Evolutionary conservation across 2,329 filamentous ascomycete species (phyloP).

Genomic region (Penicillium sp.): DNA sequence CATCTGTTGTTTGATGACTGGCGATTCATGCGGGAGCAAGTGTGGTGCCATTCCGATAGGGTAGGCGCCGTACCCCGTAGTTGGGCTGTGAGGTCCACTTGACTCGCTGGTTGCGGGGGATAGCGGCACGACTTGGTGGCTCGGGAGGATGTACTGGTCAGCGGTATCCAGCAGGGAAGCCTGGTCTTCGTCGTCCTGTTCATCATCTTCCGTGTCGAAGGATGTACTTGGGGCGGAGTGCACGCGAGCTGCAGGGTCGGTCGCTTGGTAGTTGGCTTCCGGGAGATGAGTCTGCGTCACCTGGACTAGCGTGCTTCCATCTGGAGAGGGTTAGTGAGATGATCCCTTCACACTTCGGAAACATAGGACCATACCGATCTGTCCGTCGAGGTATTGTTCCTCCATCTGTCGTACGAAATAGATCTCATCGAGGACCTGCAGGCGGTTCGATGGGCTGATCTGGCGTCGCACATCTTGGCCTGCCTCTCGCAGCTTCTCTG

Average conservation of each 20-base stretch:
- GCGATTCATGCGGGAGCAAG: slow-evolving; percentile 12
- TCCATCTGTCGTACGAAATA: slow-evolving; percentile 36
- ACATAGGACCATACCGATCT: slow-evolving; percentile 25
- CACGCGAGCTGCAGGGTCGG: slow-evolving; percentile 5
- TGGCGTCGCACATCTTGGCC: slow-evolving; percentile 35
- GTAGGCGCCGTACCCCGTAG: slow-evolving; percentile 13
- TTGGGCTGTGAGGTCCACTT: slow-evolving; percentile 20
- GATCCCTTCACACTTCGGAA: neutral
- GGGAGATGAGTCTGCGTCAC: slow-evolving; percentile 22
- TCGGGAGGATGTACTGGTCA: neutral
- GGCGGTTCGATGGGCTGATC: slow-evolving; percentile 28
- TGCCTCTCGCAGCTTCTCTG: slow-evolving; percentile 35
- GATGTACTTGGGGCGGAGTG: slow-evolving; percentile 6
- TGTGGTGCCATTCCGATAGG: slow-evolving; percentile 5
- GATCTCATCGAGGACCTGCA: slow-evolving; percentile 36
- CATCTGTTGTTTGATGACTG: slow-evolving; percentile 9
- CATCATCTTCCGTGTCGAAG: slow-evolving; percentile 3
- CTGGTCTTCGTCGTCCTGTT: slow-evolving; percentile 2
- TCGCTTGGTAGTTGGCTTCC: slow-evolving; percentile 13
- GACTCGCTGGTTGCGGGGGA: slow-evolving; percentile 24
- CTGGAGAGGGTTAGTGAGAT: slow-evolving; percentile 5
- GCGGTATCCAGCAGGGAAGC: slow-evolving; percentile 6
- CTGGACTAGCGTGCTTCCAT: slow-evolving; percentile 21
- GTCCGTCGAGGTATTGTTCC: slow-evolving; percentile 30
- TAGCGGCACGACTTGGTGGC: slow-evolving; percentile 9